Conservation (phyloP, 140 eudicot genomes). For the Erigeron philadelphicus region DNA sequence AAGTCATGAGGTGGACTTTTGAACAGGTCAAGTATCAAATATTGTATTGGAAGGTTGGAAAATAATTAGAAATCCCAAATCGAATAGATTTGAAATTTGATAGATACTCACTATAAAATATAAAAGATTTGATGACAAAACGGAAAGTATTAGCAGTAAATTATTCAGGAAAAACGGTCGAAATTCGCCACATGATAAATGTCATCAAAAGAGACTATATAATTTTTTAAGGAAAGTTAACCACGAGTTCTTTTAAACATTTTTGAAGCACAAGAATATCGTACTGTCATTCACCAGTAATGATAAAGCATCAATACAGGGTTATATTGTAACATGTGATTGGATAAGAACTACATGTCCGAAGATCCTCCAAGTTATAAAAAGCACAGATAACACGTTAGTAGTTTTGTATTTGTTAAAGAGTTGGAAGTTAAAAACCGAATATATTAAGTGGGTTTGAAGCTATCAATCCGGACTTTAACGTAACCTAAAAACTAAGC, state of each 20-base stretch:
- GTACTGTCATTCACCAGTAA: neutral
- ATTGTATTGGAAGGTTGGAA: neutral
- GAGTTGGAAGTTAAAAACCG: neutral
- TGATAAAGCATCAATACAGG: neutral
- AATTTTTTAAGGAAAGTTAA: neutral
- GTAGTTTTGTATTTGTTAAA: neutral
- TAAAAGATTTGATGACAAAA: neutral
- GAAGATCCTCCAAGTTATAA: neutral
- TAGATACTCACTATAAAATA: neutral
- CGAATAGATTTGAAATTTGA: neutral
- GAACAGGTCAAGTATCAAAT: constrained; percentile 12
- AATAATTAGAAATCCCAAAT: neutral
- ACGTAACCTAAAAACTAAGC: neutral
- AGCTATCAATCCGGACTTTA: neutral
- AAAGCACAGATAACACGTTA: neutral
- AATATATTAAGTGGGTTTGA: neutral
- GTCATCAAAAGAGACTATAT: neutral
- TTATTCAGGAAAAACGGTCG: neutral
- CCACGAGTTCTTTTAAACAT: neutral
- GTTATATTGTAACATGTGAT: neutral
- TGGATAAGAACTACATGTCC: neutral
- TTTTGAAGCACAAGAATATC: neutral
- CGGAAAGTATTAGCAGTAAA: neutral
- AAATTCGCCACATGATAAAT: neutral
- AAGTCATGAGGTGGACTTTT: neutral